Conservation (phyloP, 805 yeast species). For the Starmerella powellii region DNA sequence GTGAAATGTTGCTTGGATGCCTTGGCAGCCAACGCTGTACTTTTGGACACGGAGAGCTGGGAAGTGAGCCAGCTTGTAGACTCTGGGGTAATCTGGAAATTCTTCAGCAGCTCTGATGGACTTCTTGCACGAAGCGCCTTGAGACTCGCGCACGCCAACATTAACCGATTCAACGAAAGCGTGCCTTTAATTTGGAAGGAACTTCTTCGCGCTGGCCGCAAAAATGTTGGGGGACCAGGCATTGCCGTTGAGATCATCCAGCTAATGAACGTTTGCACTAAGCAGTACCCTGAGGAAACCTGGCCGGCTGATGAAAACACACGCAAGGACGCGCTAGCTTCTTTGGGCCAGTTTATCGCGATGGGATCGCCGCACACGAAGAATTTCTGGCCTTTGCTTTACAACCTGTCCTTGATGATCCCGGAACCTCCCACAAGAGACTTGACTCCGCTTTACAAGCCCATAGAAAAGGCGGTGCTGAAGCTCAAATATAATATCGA, state of each 20-base stretch:
- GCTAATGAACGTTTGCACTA: constrained; percentile 35
- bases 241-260: constrained; percentile 25
- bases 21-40: constrained; percentile 4
- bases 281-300: constrained; percentile 28
- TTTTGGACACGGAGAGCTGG: constrained; percentile 5
- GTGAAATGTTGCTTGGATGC: constrained; percentile 36
- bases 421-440: constrained; percentile 11
- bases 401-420: constrained; percentile 16
- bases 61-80: constrained; percentile 30
- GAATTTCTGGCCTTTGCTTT: constrained; percentile 21
- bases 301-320: constrained; percentile 20
- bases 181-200: constrained; percentile 14
- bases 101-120: constrained; percentile 32
- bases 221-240: constrained; percentile 14
- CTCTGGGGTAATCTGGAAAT: constrained; percentile 38
- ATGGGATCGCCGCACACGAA: constrained; percentile 13
- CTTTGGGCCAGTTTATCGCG: constrained; percentile 16
- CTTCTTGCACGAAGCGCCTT: constrained; percentile 36
- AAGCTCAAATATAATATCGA: constrained; percentile 12
- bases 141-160: constrained; percentile 30
- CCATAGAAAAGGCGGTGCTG: constrained; percentile 13
- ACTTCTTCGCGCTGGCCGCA: constrained; percentile 20
- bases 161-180: constrained; percentile 4
- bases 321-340: constrained; percentile 15
- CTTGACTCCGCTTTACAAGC: constrained; percentile 10